A percentile compares a stretch with the other conserved stretches of the same genome.
phyloP scores from a whole-genome alignment of 306 rosid genomes.

The Hippophae gyantsensis region DNA sequence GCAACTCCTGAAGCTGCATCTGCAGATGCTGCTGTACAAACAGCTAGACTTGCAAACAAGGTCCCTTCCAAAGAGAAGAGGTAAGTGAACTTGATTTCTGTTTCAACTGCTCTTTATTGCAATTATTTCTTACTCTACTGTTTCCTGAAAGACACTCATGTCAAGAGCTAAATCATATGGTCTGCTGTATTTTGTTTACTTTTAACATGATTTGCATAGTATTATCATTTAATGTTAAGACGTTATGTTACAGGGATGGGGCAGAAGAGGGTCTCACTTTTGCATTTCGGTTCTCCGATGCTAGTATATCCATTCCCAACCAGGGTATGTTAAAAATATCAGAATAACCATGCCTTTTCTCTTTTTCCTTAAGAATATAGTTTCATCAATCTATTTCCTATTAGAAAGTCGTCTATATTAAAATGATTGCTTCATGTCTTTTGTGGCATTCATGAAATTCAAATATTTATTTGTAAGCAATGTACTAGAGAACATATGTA shows the following conservation, averaged over 20 bases:
- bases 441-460: too few relatives aligned
- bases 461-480: too few relatives aligned
- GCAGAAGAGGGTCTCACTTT: constrained; percentile 92
- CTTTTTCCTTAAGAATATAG: background rate
- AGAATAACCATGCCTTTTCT: background rate
- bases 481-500: too few relatives aligned
- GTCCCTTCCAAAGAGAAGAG: constrained; percentile 82
- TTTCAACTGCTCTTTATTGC: constrained; percentile 10
- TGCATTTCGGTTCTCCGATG: constrained; percentile 97
- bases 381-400: background rate
- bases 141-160: background rate
- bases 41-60: constrained; percentile 95
- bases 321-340: constrained; percentile 49
- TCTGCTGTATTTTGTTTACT: background rate
- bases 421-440: too few relatives aligned
- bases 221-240: background rate
- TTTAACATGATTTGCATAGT: background rate
- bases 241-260: constrained; percentile 52
- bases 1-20: constrained; percentile 99
- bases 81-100: constrained; percentile 41
- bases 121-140: constrained; percentile 11
- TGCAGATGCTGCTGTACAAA: constrained; percentile 97
- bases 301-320: constrained; percentile 68
- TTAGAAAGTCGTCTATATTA: background rate
- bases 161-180: background rate